Evolutionary conservation across 306 rosid genomes (phyloP).

Genomic region (Abrus pulchellus): DNA sequence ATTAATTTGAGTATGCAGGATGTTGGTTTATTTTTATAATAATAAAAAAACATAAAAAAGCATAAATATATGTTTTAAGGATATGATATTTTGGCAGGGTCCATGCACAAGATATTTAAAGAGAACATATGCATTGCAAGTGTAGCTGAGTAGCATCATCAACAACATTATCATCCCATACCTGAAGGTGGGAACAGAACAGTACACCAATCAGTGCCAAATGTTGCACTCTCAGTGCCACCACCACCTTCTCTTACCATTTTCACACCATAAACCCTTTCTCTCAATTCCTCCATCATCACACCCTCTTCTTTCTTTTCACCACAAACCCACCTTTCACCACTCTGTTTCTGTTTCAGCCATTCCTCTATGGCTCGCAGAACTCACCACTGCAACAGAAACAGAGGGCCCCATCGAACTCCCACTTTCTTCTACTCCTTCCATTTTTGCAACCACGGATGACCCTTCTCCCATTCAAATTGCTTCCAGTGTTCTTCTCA

Average conservation of each 20-base stretch:
- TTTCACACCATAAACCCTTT: slow-evolving; percentile 45
- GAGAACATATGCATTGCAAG: background rate
- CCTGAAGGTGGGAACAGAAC: background rate
- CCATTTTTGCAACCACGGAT: slow-evolving; percentile 75
- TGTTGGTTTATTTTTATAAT: no score
- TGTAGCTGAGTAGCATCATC: no score
- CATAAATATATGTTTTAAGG: background rate
- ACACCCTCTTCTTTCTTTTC: slow-evolving; percentile 40
- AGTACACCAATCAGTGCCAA: background rate
- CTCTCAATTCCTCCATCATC: slow-evolving; percentile 5
- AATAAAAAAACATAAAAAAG: background rate
- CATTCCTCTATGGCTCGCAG: slow-evolving; percentile 62
- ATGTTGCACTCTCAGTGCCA: slow-evolving; percentile 70
- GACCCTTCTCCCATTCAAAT: slow-evolving; percentile 84
- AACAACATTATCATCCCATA: background rate
- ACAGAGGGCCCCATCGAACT: slow-evolving; percentile 77
- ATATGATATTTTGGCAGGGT: background rate
- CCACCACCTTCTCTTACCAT: slow-evolving; percentile 56
- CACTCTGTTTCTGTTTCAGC: slow-evolving; percentile 53
- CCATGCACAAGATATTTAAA: slow-evolving; percentile 13
- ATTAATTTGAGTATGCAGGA: no score
- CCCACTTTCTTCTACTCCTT: slow-evolving; percentile 58
- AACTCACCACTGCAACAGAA: slow-evolving; percentile 54
- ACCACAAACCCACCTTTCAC: slow-evolving; percentile 56
- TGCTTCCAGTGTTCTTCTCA: slow-evolving; percentile 90